Percentiles rank a stretch among this genome's conserved stretches.
phyloP scores from a whole-genome alignment of 164 flowering plant genomes.

The Litsea cubeba region DNA sequence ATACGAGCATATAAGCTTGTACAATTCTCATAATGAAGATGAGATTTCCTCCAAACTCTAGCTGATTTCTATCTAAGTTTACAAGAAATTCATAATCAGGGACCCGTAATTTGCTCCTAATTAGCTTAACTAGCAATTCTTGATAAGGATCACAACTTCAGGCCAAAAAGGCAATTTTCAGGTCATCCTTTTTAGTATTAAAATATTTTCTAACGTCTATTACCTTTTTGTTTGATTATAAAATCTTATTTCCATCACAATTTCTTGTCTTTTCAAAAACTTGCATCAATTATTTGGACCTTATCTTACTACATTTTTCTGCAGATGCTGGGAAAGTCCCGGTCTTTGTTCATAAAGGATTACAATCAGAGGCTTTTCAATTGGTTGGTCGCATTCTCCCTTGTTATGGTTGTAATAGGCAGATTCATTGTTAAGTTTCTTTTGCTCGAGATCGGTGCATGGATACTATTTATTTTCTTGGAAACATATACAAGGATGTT shows the following conservation, averaged over 20 bases:
- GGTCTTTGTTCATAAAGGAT: constrained; percentile 80
- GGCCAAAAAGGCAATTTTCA: neutral
- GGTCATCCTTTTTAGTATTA: neutral
- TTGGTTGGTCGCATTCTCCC: constrained; percentile 98
- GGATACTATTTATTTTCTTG: constrained; percentile 88
- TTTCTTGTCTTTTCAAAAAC: too few relatives aligned
- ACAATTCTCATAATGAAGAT: too few relatives aligned
- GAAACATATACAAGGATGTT: constrained; percentile 97
- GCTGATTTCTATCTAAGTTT: too few relatives aligned
- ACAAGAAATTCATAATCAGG: too few relatives aligned
- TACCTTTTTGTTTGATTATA: neutral
- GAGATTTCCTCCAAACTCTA: too few relatives aligned
- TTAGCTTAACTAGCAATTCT: too few relatives aligned
- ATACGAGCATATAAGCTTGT: too few relatives aligned
- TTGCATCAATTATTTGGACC: neutral
- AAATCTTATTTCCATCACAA: too few relatives aligned
- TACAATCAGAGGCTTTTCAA: constrained; percentile 95
- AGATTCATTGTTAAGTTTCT: constrained; percentile 76
- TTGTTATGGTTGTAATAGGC: constrained; percentile 94
- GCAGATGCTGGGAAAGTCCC: constrained; percentile 93
- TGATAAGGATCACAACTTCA: too few relatives aligned
- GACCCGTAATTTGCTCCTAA: too few relatives aligned
- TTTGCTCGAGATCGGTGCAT: constrained; percentile 83
- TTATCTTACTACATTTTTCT: constrained; percentile 7
- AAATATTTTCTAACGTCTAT: too few relatives aligned